Percentiles rank a stretch among this genome's conserved stretches.
phyloP scores from a whole-genome alignment of 768 basidiomycete species.

The Lactarius pseudohatsudake region DNA sequence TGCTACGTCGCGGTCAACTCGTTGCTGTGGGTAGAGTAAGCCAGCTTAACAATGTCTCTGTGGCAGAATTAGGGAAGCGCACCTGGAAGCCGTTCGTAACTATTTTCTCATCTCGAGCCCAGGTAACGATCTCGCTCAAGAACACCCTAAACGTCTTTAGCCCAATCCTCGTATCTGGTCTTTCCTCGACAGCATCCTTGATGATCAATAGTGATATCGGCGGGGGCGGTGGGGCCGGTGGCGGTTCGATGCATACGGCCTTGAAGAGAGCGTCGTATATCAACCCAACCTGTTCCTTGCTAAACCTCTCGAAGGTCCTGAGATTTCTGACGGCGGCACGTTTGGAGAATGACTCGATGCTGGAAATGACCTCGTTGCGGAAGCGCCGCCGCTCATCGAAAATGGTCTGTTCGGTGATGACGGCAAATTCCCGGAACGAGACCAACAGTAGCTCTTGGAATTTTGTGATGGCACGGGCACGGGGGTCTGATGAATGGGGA shows the following conservation, averaged over 20 bases:
- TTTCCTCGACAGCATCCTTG: constrained; percentile 61
- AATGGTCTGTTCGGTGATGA: constrained; percentile 95
- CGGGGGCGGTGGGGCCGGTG: constrained; percentile 49
- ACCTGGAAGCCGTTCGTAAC: constrained; percentile 92
- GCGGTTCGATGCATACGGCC: constrained; percentile 75
- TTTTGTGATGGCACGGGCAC: constrained; percentile 88
- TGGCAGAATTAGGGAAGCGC: constrained; percentile 9
- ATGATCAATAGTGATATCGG: constrained; percentile 52
- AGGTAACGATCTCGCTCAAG: constrained; percentile 88
- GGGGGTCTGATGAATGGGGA: constrained; percentile 82
- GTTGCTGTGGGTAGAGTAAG: constrained; percentile 51
- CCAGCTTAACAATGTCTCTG: constrained; percentile 17
- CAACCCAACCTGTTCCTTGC: constrained; percentile 81
- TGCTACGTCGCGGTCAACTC: constrained; percentile 84
- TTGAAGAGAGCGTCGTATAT: constrained; percentile 93
- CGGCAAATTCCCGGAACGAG: constrained; percentile 95
- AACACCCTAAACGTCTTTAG: constrained; percentile 84
- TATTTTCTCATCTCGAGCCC: constrained; percentile 93
- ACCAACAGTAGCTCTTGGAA: constrained; percentile 97
- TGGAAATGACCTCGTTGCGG: constrained; percentile 86
- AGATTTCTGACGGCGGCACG: constrained; percentile 88
- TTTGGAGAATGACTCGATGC: constrained; percentile 92
- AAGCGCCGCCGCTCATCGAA: constrained; percentile 80
- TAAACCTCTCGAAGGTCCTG: constrained; percentile 72
- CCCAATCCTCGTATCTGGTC: constrained; percentile 88